Percentiles rank a stretch among this genome's conserved stretches.
Evolutionary conservation across 2,329 filamentous ascomycete genomes (phyloP).

Genomic region (Ceratocystis cubensis): DNA sequence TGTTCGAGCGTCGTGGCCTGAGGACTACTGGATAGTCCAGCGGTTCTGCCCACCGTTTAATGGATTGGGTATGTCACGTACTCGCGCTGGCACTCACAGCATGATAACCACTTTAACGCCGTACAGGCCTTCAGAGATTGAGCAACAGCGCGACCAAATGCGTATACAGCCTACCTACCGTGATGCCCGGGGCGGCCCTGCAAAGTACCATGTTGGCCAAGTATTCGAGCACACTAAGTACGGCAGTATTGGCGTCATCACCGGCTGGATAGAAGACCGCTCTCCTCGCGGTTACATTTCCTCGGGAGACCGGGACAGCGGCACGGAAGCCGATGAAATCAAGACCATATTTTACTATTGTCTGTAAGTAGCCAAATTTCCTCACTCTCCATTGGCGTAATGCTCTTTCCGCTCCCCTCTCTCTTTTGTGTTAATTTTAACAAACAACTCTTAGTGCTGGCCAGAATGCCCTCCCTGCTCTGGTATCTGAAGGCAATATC

Average conservation of each 20-base stretch:
- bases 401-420: not conserved
- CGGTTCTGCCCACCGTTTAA: constrained; percentile 14
- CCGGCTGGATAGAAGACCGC: constrained; percentile 59
- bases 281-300: not conserved
- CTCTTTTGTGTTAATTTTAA: not conserved
- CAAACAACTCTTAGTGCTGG: constrained; percentile 9
- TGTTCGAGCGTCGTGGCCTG: constrained; percentile 8
- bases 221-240: constrained; percentile 76
- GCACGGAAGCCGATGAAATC: constrained; percentile 39
- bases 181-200: not conserved
- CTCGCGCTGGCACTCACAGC: constrained; percentile 14
- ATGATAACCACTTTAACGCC: constrained; percentile 22
- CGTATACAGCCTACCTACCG: constrained; percentile 24
- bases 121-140: constrained; percentile 27
- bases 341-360: constrained; percentile 66
- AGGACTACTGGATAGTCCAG: constrained; percentile 21
- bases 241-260: constrained; percentile 66
- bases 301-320: not conserved
- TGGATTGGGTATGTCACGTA: not conserved
- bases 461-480: constrained; percentile 14
- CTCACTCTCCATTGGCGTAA: too few species aligned
- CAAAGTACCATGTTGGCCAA: constrained; percentile 57
- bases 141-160: constrained; percentile 33
- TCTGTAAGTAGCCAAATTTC: constrained; percentile 48
- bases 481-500: constrained; percentile 60